Conservation (phyloP, 306 rosid genomes). For the Cucumis cinereus region DNA sequence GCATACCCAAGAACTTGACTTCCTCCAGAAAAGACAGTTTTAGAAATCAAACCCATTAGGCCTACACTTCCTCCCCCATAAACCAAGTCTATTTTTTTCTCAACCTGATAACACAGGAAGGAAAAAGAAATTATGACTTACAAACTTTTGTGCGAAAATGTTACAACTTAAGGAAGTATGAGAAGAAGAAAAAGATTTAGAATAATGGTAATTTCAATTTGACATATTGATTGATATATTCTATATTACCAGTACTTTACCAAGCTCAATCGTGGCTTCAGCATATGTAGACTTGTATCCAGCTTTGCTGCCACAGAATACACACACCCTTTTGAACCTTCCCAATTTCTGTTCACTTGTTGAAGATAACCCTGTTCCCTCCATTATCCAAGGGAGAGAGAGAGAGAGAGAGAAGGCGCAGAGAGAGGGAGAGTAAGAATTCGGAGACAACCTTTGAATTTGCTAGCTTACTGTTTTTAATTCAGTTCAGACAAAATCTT, state of each 20-base stretch:
- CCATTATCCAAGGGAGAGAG: constrained; percentile 23
- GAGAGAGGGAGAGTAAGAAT: constrained; percentile 4
- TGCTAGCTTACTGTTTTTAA: neutral
- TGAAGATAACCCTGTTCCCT: constrained; percentile 23
- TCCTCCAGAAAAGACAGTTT: constrained; percentile 40
- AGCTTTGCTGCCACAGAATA: constrained; percentile 53
- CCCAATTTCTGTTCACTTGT: constrained; percentile 19
- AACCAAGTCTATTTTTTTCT: constrained; percentile 42
- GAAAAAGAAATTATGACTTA: neutral
- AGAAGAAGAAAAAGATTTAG: neutral
- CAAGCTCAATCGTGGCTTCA: constrained; percentile 55
- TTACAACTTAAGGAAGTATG: neutral
- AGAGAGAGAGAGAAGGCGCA: neutral
- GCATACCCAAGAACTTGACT: constrained; percentile 62
- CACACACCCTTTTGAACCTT: constrained; percentile 47
- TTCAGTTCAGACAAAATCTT: neutral
- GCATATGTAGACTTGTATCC: constrained; percentile 40
- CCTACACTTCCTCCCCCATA: constrained; percentile 70
- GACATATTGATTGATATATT: neutral
- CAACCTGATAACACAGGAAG: constrained; percentile 24
- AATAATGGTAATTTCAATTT: neutral
- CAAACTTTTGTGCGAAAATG: neutral
- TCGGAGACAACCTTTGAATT: constrained; percentile 5
- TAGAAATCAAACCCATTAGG: constrained; percentile 60
- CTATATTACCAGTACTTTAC: constrained; percentile 35